phyloP scores from a whole-genome alignment of 129 eudicot genomes.

The sunflower (Helianthus annuus) region HanXRQr2.0-SUNRISE NC_035445.2:82366369-82366868 shows the following conservation, averaged over 20 bases:
- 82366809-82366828: too few species aligned
- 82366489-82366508: not conserved
- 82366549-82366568: constrained; percentile 14
- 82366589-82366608: not conserved
- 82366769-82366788: too few species aligned
- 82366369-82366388: too few species aligned
- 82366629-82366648: not conserved
- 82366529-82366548: not conserved
- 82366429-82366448: too few species aligned
- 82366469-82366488: not conserved
- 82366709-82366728: too few species aligned
- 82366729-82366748: not conserved
- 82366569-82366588: constrained; percentile 7
- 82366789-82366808: too few species aligned
- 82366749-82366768: not conserved
- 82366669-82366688: not conserved
- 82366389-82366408: too few species aligned
- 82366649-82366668: not conserved
- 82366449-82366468: too few species aligned
- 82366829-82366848: too few species aligned
- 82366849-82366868: too few species aligned
- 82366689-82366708: not conserved
- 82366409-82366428: too few species aligned
- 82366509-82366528: not conserved
- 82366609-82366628: constrained; percentile 11